Evolutionary conservation across 768 basidiomycete species (phyloP), one percentile per base, ranked within the genome.

Genomic region (Suillus bovinus): DNA sequence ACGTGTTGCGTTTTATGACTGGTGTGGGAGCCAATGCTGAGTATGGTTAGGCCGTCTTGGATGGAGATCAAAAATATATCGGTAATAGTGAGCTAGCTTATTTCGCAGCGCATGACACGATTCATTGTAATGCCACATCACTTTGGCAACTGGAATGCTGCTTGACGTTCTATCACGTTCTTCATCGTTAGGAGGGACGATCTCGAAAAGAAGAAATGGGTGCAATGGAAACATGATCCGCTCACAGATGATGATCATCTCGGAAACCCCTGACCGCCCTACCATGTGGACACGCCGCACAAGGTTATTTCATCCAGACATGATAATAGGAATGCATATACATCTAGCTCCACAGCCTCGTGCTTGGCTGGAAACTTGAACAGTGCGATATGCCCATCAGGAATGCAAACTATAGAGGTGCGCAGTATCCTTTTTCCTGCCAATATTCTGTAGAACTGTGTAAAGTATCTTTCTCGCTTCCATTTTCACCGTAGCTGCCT

Each of bases 401-500:
- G 24, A 27, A 49, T 29, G 8, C 24, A 29, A 20, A 5, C 27
- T 10, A 47, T 47, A 27, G 16, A 27, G 46, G 13, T 7, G 22
- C 27, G 16, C 27, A 17, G 16, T 29, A 10, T 9, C 16, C 27
- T 8, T 49, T 9, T 17, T 8, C 47, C 29, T 50, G 49, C 46
- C 6, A 47, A 50, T 20, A 52, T 17, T 31, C 20, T 5, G 29
- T 31, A 7, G 24, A 20, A 50, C 17, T 50, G 49, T 17, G 17
- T 52, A 9, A 31, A 20, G 29, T 31, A n/a, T 52, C 20, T 13
- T n/a, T 6, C 11, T 31, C 20, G 11, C 5, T 52, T 20, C 49
- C 29, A 20, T 11, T 20, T 31, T 50, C 49, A 29, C 20, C 5
- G 50, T n/a, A 31, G 20, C 67, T 24, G 76, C 72, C 5, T 57